Conservation (phyloP, 2,329 filamentous ascomycete genomes). For the Aquanectria penicillioides region DNA sequence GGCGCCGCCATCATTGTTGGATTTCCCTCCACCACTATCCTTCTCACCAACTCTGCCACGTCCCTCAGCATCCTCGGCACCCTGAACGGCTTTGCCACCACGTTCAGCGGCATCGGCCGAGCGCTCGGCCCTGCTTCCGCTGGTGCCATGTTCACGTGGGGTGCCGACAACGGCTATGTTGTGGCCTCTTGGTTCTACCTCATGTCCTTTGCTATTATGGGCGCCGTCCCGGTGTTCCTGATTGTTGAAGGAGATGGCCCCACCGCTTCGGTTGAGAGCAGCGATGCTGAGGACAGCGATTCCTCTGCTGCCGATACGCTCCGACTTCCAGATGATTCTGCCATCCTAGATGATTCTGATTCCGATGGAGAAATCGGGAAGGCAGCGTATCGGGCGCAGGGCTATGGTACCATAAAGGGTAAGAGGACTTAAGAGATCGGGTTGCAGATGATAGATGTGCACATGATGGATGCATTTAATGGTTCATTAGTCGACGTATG, state of each 20-base stretch:
- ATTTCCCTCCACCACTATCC: constrained; percentile 89
- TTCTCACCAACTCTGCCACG: constrained; percentile 86
- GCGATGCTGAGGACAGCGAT: constrained; percentile 41
- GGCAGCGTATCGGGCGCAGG: constrained; percentile 5
- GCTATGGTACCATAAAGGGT: constrained; percentile 36
- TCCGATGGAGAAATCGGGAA: constrained; percentile 30
- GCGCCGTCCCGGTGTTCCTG: constrained; percentile 77
- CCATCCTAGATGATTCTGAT: constrained; percentile 34
- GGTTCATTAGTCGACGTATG: too few species aligned
- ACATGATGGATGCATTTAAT: background rate
- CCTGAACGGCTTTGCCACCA: constrained; percentile 89
- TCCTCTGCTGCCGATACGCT: constrained; percentile 29
- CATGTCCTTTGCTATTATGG: constrained; percentile 69
- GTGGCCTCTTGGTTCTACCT: constrained; percentile 86
- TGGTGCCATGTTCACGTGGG: constrained; percentile 79
- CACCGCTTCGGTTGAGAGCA: constrained; percentile 46
- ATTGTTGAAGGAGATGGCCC: constrained; percentile 80
- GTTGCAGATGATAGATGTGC: background rate
- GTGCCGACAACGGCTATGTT: constrained; percentile 79
- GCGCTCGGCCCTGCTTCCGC: constrained; percentile 80
- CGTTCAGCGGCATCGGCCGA: constrained; percentile 81
- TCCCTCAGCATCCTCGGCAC: constrained; percentile 83
- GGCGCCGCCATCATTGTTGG: constrained; percentile 81
- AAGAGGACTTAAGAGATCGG: background rate
- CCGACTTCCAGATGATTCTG: constrained; percentile 34